These are phyloP conservation scores for Chenopodium berlandieri DNA, from an alignment of 148 eudicot species.

Conservation along the genomic window DNA sequence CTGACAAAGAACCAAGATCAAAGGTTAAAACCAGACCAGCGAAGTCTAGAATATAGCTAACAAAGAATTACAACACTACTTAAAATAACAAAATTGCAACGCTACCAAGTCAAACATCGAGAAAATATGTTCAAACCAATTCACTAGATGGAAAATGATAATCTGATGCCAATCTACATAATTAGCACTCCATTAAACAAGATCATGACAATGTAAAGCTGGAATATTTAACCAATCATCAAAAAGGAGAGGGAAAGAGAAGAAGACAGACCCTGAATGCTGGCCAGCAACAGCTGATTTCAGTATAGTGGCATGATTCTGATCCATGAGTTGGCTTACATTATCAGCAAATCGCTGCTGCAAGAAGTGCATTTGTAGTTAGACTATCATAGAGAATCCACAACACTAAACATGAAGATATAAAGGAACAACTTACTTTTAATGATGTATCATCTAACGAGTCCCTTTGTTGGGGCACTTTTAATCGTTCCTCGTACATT, in stretches of 20 bases:
- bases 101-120: not conserved
- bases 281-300: constrained; percentile 62
- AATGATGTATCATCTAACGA: constrained; percentile 52
- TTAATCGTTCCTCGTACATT: constrained; percentile 61
- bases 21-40: not conserved
- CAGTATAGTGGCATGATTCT: constrained; percentile 44
- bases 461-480: constrained; percentile 58
- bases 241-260: not conserved
- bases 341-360: constrained; percentile 70
- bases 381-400: not conserved
- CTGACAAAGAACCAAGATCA: not conserved
- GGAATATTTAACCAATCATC: not conserved
- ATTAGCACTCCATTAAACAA: not conserved
- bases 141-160: not conserved
- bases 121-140: not conserved
- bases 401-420: not conserved
- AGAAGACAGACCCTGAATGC: constrained; percentile 49
- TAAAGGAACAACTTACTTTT: constrained; percentile 35
- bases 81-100: not conserved
- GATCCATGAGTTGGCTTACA: constrained; percentile 58
- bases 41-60: not conserved
- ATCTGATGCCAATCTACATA: not conserved
- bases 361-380: constrained; percentile 25
- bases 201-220: not conserved
- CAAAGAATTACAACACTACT: not conserved